These are phyloP conservation scores for Meyerozyma sp. DNA, from an alignment of 1,139 yeast genomes.

Conservation along the genomic window DNA sequence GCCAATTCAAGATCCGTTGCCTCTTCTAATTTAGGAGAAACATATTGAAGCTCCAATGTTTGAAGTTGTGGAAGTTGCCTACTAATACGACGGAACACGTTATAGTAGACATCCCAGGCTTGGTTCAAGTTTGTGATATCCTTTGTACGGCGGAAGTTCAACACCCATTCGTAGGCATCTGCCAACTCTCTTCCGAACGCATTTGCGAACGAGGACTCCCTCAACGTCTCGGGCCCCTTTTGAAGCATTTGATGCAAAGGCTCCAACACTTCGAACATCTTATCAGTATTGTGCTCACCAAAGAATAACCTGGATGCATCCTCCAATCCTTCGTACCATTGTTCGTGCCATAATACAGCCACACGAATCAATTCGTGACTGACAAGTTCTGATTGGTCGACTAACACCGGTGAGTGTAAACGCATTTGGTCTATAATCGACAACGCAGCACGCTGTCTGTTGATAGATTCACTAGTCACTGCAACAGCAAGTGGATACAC, in stretches of 20 bases:
- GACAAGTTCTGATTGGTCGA: conserved; percentile 91
- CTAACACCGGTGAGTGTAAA: conserved; percentile 75
- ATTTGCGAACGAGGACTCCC: conserved; percentile 90
- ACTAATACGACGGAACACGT: conserved; percentile 86
- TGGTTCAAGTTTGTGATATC: conserved; percentile 88
- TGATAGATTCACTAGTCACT: conserved; percentile 85
- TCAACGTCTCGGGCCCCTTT: conserved; percentile 85
- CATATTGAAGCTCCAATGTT: conserved; percentile 84
- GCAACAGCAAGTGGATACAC: conserved; percentile 96
- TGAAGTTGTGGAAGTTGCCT: conserved; percentile 86
- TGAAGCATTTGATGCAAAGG: conserved; percentile 82
- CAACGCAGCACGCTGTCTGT: conserved; percentile 86
- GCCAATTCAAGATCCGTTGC: conserved; percentile 82
- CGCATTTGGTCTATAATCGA: conserved; percentile 91
- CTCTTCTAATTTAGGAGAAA: conserved; percentile 80
- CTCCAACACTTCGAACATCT: conserved; percentile 87
- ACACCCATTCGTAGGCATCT: conserved; percentile 92
- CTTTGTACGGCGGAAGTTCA: conserved; percentile 75
- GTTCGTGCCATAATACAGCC: conserved; percentile 96
- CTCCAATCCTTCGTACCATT: conserved; percentile 97
- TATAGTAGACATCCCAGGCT: conserved; percentile 96
- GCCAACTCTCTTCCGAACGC: conserved; percentile 90
- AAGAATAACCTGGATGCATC: conserved; percentile 93
- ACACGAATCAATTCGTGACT: conserved; percentile 89
- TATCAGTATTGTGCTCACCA: conserved; percentile 91